phyloP scores from a whole-genome alignment of 495 filamentous ascomycete species.

The Monascus purpureus region DNA sequence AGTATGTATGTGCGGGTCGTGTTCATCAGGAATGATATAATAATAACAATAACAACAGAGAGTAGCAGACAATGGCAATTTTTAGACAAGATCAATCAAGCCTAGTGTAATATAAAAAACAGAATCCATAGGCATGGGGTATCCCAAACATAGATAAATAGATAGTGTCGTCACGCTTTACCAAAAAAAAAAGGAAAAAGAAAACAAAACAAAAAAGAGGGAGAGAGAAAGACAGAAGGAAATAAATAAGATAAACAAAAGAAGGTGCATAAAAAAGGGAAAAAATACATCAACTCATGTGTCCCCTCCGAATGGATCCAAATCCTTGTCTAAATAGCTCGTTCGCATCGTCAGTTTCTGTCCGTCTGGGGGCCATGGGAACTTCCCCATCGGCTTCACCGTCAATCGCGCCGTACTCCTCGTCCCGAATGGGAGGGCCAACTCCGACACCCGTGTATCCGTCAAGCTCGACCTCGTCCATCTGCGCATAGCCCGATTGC shows the following conservation, averaged over 20 bases:
- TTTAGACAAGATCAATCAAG: no score
- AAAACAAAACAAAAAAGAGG: constrained; percentile 6
- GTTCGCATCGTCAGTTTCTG: background rate
- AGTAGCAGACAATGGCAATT: no score
- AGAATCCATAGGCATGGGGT: no score
- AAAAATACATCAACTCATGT: background rate
- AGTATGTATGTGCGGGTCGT: no score
- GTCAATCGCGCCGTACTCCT: background rate
- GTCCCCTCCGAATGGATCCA: background rate
- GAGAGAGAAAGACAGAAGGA: background rate
- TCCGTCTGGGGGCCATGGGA: no score
- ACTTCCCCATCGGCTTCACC: background rate
- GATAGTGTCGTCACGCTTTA: no score
- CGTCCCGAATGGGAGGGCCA: background rate
- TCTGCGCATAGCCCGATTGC: background rate
- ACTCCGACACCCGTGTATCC: background rate
- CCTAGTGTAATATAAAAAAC: no score
- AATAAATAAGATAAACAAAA: constrained; percentile 2
- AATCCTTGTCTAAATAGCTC: background rate
- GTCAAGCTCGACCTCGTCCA: background rate
- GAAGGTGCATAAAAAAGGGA: background rate
- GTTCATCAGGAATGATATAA: no score
- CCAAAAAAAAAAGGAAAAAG: constrained; percentile 5
- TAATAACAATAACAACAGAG: no score
- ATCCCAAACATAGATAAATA: no score